phyloP scores from a whole-genome alignment of 371 early-diverging fungal genomes.

The Rozella allomycis region DNA sequence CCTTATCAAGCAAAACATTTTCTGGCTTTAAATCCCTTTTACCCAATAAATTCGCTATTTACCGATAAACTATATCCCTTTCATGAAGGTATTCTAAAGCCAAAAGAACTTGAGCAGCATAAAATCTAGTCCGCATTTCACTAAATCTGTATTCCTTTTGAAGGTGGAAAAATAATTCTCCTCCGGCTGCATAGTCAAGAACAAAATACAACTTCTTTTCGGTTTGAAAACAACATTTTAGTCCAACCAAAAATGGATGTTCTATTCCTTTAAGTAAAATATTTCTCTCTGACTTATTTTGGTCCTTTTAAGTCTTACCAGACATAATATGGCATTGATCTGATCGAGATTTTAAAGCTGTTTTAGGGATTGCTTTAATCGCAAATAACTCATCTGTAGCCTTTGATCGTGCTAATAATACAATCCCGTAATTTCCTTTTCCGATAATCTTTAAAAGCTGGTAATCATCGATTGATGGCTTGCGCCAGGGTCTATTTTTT shows the following conservation, averaged over 20 bases:
- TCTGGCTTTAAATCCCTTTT: conserved; percentile 4
- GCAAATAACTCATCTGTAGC: conserved; percentile 4
- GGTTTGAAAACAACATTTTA: conserved; percentile 8
- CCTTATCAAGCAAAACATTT: conserved; percentile 5
- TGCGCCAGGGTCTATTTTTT: too few species aligned
- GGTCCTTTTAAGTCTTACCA: conserved; percentile 2
- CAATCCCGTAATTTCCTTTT: conserved; percentile 8
- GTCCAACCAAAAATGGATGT: conserved; percentile 9
- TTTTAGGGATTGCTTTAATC: conserved; percentile 8
- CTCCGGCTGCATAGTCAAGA: conserved; percentile 19
- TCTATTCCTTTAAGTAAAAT: conserved; percentile 6
- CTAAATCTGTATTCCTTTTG: conserved; percentile 3
- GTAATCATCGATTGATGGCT: conserved; percentile 8
- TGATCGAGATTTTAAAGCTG: too few species aligned
- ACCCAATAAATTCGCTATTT: conserved; percentile 4
- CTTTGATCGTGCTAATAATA: conserved; percentile 4
- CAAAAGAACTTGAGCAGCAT: conserved; percentile 8
- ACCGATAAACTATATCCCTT: conserved; percentile 12
- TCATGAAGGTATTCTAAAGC: conserved; percentile 12
- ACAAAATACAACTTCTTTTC: conserved; percentile 9
- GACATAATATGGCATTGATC: conserved; percentile 2
- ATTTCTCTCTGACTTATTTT: conserved; percentile 8
- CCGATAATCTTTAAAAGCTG: conserved; percentile 6
- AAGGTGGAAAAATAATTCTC: conserved; percentile 18
- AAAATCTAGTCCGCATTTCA: conserved; percentile 5